phyloP scores from a whole-genome alignment of 1,139 yeast species.

The Sugiyamaella xylanicola region DNA sequence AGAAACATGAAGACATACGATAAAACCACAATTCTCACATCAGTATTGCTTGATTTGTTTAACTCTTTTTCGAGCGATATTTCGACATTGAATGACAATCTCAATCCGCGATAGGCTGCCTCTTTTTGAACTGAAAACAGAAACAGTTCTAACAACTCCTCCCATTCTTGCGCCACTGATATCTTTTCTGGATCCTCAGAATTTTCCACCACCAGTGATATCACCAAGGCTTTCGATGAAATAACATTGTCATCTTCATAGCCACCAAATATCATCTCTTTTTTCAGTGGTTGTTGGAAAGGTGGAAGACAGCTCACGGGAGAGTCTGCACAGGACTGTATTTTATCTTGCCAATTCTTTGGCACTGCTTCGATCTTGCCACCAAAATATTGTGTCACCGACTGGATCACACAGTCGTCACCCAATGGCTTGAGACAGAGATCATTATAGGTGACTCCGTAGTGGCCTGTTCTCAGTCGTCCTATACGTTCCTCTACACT shows the following conservation, averaged over 20 bases:
- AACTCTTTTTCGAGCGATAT: constrained; percentile 81
- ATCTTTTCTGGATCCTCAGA: constrained; percentile 48
- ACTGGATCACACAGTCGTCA: constrained; percentile 77
- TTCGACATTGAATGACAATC: constrained; percentile 78
- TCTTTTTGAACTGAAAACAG: constrained; percentile 50
- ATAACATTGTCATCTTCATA: constrained; percentile 50
- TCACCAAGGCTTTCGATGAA: constrained; percentile 68
- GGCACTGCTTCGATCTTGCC: constrained; percentile 61
- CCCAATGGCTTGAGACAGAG: constrained; percentile 83
- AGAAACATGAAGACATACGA: constrained; percentile 89
- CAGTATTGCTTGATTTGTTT: constrained; percentile 79
- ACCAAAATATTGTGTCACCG: constrained; percentile 83
- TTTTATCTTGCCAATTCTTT: constrained; percentile 56
- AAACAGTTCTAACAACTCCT: constrained; percentile 58
- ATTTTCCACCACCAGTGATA: constrained; percentile 65
- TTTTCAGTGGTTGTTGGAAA: constrained; percentile 86
- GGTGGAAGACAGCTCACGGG: constrained; percentile 91
- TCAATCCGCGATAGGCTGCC: constrained; percentile 51
- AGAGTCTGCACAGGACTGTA: constrained; percentile 65
- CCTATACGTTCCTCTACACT: constrained; percentile 63
- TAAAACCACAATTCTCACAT: constrained; percentile 64
- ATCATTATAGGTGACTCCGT: constrained; percentile 49
- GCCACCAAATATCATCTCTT: constrained; percentile 69
- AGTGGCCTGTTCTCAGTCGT: constrained; percentile 29
- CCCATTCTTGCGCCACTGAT: constrained; percentile 62